Evolutionary conservation across 805 yeast genomes (phyloP).

Genomic region (Candida methanosorbosa): DNA sequence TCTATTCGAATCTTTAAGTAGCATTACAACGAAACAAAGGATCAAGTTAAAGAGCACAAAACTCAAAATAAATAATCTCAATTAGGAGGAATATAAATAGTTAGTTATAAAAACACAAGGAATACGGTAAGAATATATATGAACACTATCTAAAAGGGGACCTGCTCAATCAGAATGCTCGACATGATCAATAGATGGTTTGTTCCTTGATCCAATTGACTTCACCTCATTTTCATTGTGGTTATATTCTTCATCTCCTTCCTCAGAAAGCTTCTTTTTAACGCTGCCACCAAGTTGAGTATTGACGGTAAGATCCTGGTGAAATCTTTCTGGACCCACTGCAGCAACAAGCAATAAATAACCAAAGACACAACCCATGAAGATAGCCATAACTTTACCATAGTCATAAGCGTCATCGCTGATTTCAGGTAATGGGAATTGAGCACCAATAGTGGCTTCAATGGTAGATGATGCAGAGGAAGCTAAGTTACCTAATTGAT

Average conservation of each 20-base stretch:
- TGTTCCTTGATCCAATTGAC: too few species aligned
- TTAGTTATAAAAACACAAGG: not conserved
- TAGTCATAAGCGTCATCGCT: slow-evolving; percentile 39
- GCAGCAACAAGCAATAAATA: slow-evolving; percentile 38
- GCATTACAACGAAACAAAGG: too few species aligned
- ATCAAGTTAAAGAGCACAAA: too few species aligned
- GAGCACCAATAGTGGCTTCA: slow-evolving; percentile 52
- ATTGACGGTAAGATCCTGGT: slow-evolving; percentile 24
- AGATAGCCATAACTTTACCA: slow-evolving; percentile 63
- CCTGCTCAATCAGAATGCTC: not conserved
- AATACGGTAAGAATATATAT: not conserved
- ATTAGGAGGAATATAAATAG: too few species aligned
- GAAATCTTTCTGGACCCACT: slow-evolving; percentile 51
- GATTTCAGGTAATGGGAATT: slow-evolving; percentile 41
- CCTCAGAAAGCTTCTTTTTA: not conserved
- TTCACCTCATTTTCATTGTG: too few species aligned
- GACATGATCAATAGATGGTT: too few species aligned
- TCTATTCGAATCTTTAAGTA: too few species aligned
- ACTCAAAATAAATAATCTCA: too few species aligned
- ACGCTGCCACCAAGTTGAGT: not conserved
- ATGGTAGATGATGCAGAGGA: slow-evolving; percentile 66
- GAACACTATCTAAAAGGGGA: not conserved
- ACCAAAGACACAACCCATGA: slow-evolving; percentile 57
- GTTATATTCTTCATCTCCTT: not conserved
- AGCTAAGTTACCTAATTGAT: slow-evolving; percentile 68